Percentiles rank a stretch among this genome's conserved stretches.
Evolutionary conservation across 202 grass and related monocot species (phyloP).

Genomic region (Carex sylvatica): DNA sequence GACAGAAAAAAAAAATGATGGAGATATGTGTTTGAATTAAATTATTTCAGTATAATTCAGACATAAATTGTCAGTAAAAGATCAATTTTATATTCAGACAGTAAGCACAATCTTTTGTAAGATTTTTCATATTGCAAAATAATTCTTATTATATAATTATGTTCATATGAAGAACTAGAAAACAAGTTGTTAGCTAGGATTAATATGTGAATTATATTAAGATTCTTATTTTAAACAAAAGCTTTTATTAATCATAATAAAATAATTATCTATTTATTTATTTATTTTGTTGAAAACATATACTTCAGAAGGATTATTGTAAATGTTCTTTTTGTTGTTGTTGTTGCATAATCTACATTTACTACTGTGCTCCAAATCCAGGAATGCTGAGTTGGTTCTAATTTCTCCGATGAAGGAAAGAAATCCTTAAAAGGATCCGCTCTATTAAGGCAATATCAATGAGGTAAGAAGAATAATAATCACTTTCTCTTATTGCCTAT

Average conservation of each 20-base stretch:
- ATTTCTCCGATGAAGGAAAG: not conserved
- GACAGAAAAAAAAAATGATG: not conserved
- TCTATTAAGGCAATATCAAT: conserved; percentile 11
- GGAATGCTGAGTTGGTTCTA: not conserved
- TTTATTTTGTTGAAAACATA: not conserved
- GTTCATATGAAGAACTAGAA: not conserved
- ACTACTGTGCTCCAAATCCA: not conserved
- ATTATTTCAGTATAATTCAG: not conserved
- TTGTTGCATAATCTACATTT: not conserved
- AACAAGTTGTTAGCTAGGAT: not conserved
- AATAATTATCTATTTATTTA: not conserved
- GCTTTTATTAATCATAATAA: not conserved
- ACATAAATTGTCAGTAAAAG: too few species aligned
- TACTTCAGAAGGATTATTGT: too few species aligned
- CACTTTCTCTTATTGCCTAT: conserved; percentile 4
- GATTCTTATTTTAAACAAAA: not conserved
- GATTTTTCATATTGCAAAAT: too few species aligned
- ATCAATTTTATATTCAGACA: too few species aligned
- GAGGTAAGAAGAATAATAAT: not conserved
- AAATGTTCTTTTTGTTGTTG: not conserved
- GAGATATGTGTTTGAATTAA: not conserved
- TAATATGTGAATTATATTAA: not conserved
- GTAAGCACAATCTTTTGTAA: too few species aligned
- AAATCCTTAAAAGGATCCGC: conserved; percentile 8
- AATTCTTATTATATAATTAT: too few species aligned